Evolutionary conservation across 257 asterid genomes (phyloP).

Genomic region (Capsicum baccatum): DNA sequence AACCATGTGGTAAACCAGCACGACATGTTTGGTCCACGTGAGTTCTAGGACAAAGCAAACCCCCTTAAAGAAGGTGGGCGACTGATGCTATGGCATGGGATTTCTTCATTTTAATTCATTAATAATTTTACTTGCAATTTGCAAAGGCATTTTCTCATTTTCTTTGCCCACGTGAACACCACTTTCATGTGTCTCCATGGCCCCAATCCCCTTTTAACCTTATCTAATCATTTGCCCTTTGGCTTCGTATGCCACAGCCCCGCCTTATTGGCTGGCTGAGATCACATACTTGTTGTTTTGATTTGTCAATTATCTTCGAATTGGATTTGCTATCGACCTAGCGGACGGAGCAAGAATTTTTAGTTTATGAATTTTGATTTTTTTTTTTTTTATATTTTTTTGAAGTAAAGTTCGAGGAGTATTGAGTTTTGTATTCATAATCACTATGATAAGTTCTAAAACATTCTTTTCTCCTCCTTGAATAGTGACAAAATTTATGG

Average conservation of each 20-base stretch:
- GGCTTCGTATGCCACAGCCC: neutral
- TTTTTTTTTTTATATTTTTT: too few relatives aligned
- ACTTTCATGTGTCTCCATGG: neutral
- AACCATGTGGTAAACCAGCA: slow-evolving; percentile 18
- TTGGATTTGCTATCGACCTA: neutral
- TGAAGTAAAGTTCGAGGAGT: too few relatives aligned
- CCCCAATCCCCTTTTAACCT: neutral
- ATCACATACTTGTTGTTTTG: neutral
- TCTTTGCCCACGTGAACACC: slow-evolving; percentile 14
- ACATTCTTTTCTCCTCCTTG: too few relatives aligned
- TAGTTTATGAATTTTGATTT: too few relatives aligned
- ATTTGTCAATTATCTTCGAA: neutral
- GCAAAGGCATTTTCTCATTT: neutral
- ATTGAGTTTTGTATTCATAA: too few relatives aligned
- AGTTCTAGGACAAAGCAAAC: neutral
- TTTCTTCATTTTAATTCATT: neutral
- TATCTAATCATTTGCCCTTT: slow-evolving; percentile 1
- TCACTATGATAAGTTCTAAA: too few relatives aligned
- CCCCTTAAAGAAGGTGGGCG: neutral
- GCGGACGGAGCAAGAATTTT: too few relatives aligned
- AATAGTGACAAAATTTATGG: too few relatives aligned
- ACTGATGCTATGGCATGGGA: neutral
- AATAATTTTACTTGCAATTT: neutral
- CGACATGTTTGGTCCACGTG: slow-evolving; percentile 27
- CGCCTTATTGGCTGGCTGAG: neutral